A percentile compares a stretch with the other conserved stretches of the same genome.
Evolutionary conservation across 2,329 filamentous ascomycete species (phyloP).

Genomic region (Monilinia fructigena): DNA sequence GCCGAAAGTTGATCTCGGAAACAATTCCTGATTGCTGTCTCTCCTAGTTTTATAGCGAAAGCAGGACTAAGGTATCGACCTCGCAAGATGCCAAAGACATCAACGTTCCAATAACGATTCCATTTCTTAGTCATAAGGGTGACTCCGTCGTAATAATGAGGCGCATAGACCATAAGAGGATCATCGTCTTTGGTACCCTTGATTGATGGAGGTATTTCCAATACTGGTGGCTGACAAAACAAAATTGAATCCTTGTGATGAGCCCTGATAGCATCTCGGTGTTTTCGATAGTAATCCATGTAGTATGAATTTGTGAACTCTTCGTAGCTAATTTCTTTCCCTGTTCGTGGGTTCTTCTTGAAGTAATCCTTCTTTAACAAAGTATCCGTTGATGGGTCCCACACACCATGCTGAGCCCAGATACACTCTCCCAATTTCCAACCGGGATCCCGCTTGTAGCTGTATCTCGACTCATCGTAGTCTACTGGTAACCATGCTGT

Average conservation of each 20-base stretch:
- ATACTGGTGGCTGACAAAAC: slow-evolving; percentile 85
- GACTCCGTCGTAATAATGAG: slow-evolving; percentile 95
- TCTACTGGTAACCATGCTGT: slow-evolving; percentile 79
- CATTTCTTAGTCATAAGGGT: slow-evolving; percentile 98
- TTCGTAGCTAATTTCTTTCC: slow-evolving; percentile 73
- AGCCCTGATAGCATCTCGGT: slow-evolving; percentile 69
- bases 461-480: slow-evolving; percentile 84
- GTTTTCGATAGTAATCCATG: slow-evolving; percentile 78
- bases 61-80: slow-evolving; percentile 86
- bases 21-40: slow-evolving; percentile 91
- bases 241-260: slow-evolving; percentile 81
- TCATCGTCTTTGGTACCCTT: slow-evolving; percentile 90
- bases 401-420: slow-evolving; percentile 96
- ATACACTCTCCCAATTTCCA: slow-evolving; percentile 95
- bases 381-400: slow-evolving; percentile 77
- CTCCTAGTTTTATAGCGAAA: slow-evolving; percentile 89
- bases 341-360: slow-evolving; percentile 70
- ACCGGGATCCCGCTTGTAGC: slow-evolving; percentile 80
- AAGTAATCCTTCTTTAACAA: slow-evolving; percentile 88
- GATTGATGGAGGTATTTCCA: slow-evolving; percentile 85
- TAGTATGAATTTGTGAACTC: slow-evolving; percentile 91
- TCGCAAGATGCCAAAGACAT: slow-evolving; percentile 87
- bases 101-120: slow-evolving; percentile 97
- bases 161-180: slow-evolving; percentile 83
- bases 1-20: slow-evolving; percentile 82